Base-by-base conservation (phyloP, 371 early-diverging fungal genomes). In the Aphelidium insulamus region DNA sequence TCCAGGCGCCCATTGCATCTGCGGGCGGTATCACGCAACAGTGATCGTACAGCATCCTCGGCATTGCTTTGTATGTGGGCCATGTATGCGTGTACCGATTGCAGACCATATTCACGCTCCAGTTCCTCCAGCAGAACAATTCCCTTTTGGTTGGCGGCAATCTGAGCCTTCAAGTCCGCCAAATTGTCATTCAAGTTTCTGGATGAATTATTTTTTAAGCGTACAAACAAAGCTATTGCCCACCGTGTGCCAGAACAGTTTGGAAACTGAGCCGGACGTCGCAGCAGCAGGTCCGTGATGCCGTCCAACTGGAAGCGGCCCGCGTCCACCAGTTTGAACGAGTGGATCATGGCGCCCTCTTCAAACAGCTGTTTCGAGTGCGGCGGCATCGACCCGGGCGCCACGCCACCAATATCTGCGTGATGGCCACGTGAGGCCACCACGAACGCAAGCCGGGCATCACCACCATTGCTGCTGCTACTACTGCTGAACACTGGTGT, bases 371-470 rank as follows among this genome's bases (percentile, higher is more conserved):
- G 73, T 43, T 71, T 73, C n/a, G 79, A 82, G 38, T 72, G 59
- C 6, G 81, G 78, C 19, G 81, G 81, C 50, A 56, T 51, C 41
- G 45, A 37, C 23, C 72, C 80, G 9, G 80, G 80, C 22, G 71
- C 51, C 14, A 77, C 72, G 20, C 81, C 79, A 28, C 94, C 94
- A 55, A 92, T 86, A 43, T 92, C 94, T 1, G 95, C 90, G 52
- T 94, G 95, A 46, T 94, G 95, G 0, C 86, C 90, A 40, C 91
- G 63, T 16, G 80, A 80, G 0, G 94, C 94, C 2, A 88, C 88
- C 56, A 86, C 88, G 50, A 90, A 88, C 3, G 81, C 78, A 40
- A 85, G 68, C 36, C 74, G 44, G 17, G 67, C 68, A 5, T 69
- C 43, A 34, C n/a, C n/a, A n/a, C n/a, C n/a, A n/a, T n/a, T n/a